Evolutionary conservation across 2,329 filamentous ascomycete species (phyloP), one percentile per base, ranked within the genome.

Genomic region (Metarhizium sp.): DNA sequence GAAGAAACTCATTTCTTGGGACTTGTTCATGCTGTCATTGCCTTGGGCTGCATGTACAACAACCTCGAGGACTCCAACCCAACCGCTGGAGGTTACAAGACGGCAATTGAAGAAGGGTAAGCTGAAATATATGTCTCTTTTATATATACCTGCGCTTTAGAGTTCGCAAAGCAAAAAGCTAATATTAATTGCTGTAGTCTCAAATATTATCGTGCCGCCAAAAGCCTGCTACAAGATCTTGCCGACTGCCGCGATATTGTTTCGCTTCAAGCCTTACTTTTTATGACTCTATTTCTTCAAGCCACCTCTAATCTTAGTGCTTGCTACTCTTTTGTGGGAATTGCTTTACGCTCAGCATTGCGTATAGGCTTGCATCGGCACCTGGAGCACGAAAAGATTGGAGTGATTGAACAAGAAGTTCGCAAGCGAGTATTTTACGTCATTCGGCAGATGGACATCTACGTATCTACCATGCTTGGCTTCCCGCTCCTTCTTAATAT

Each of bases 241-340:
- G 82, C 82, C 1, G 82, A 86, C 57, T 91, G 87, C 61, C 83
- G 88, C 50, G 88, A 92, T 65, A 74, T 92, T 47, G 80, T 78
- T 20, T 88, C 88, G 1, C 73, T 92, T 8, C 88, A 94, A 67
- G 83, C 86, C 2, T 77, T 94, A 6, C 73, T 91, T 20, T 91
- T 90, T 66, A 88, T 91, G 79, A 87, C 91, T 51, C 73, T 92
- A 2, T 94, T 92, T 65, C 76, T 92, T 1, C 89, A 94, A 64
- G 84, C 86, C 2, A 88, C 89, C 2, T 87, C 88, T 10, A 89
- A 90, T 65, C 73, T 92, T 34, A 88, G 85, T 65, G 87, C 84
- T 10, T 92, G 88, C 66, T 92, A 92, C 68, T 83, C 87, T 0
- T 91, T 90, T 62, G 79, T 92, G 50, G 88, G 88, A 6, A 87